Percentiles rank a stretch among this genome's conserved stretches.
Evolutionary conservation across 2,329 filamentous ascomycete genomes (phyloP).

Genomic region (Botrytis porri): DNA sequence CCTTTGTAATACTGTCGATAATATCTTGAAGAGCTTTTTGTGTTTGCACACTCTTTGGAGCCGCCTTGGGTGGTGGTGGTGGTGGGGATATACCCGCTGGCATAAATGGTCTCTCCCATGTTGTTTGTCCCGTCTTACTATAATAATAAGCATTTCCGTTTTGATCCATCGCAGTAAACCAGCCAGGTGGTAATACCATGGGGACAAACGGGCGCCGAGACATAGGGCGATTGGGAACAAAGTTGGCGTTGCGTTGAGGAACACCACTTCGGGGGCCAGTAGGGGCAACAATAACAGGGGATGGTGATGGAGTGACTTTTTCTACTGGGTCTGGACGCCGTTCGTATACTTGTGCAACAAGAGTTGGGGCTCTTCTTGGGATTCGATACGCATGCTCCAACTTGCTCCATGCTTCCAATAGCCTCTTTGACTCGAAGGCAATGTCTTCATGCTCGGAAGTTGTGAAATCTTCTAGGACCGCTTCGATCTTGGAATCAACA

Average conservation of each 20-base stretch:
- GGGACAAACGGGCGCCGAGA: slow-evolving; percentile 55
- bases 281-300: slow-evolving; percentile 40
- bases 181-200: slow-evolving; percentile 69
- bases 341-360: slow-evolving; percentile 47
- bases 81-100: slow-evolving; percentile 58
- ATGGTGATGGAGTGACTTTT: slow-evolving; percentile 40
- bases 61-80: slow-evolving; percentile 54
- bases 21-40: slow-evolving; percentile 78
- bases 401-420: slow-evolving; percentile 84
- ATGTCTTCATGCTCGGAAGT: slow-evolving; percentile 72
- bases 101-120: slow-evolving; percentile 74
- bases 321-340: slow-evolving; percentile 61
- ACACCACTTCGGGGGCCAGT: slow-evolving; percentile 46
- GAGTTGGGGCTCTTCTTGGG: slow-evolving; percentile 63
- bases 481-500: slow-evolving; percentile 90
- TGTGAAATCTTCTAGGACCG: slow-evolving; percentile 67
- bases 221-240: slow-evolving; percentile 52
- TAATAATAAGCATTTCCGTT: slow-evolving; percentile 83
- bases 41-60: slow-evolving; percentile 43
- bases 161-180: slow-evolving; percentile 72
- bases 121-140: slow-evolving; percentile 70
- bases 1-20: slow-evolving; percentile 77
- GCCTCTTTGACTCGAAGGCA: slow-evolving; percentile 62
- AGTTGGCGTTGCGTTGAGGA: slow-evolving; percentile 55
- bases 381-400: slow-evolving; percentile 91